Conservation (phyloP, 495 filamentous ascomycete species). For the Rusavskia elegans region DNA sequence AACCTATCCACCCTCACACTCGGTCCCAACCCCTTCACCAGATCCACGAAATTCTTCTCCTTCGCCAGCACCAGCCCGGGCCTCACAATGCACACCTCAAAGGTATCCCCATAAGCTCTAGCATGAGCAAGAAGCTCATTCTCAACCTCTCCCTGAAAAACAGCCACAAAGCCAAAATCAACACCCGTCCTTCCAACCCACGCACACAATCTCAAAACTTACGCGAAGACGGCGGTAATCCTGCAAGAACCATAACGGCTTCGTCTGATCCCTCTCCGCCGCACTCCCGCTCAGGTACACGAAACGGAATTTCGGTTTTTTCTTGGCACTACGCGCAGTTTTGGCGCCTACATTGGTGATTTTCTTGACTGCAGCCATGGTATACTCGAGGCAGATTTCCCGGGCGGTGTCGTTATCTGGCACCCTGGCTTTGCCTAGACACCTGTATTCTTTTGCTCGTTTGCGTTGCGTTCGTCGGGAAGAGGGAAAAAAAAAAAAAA, state of each 20-base stretch:
- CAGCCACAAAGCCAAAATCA: background rate
- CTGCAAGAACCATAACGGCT: slow-evolving; percentile 23
- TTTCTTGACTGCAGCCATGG: slow-evolving; percentile 23
- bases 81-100: background rate
- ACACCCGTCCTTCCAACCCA: no score
- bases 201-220: background rate
- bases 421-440: background rate
- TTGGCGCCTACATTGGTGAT: slow-evolving; percentile 16
- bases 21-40: background rate
- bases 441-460: background rate
- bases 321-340: background rate
- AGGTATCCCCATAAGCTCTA: background rate
- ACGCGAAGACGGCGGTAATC: background rate
- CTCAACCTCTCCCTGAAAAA: background rate
- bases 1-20: background rate
- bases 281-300: slow-evolving; percentile 32
- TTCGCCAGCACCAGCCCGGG: background rate
- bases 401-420: background rate
- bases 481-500: no score
- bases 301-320: slow-evolving; percentile 31
- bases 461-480: no score
- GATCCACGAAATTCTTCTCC: background rate
- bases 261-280: slow-evolving; percentile 31
- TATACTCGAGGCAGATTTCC: slow-evolving; percentile 28
- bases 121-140: background rate